A percentile compares a stretch with the other conserved stretches of the same genome.
These are phyloP conservation scores for Boletus reticuloceps DNA, from an alignment of 768 basidiomycete genomes.

Conservation along the genomic window DNA sequence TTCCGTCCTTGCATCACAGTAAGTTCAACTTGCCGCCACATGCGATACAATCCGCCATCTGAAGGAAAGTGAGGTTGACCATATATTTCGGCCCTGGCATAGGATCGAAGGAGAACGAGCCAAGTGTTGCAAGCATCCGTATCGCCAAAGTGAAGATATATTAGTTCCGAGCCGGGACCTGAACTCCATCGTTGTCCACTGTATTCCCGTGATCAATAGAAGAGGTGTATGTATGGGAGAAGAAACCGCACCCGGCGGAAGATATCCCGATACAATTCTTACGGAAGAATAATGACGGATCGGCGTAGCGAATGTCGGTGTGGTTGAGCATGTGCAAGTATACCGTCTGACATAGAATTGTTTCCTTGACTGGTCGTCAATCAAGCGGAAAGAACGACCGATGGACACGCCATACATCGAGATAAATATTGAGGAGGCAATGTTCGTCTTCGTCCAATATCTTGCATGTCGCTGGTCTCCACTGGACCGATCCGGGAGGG, in stretches of 20 bases:
- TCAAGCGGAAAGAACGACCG: neutral
- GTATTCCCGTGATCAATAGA: constrained; percentile 5
- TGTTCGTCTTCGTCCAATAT: constrained; percentile 64
- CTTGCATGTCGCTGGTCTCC: constrained; percentile 72
- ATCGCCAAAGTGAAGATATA: constrained; percentile 73
- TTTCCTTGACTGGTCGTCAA: constrained; percentile 48
- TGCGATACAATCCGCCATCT: constrained; percentile 78
- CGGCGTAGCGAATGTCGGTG: constrained; percentile 76
- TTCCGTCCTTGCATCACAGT: constrained; percentile 72
- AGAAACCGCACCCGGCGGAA: constrained; percentile 48
- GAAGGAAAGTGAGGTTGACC: constrained; percentile 52
- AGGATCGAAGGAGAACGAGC: constrained; percentile 78
- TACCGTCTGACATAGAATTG: constrained; percentile 69
- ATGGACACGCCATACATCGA: constrained; percentile 53
- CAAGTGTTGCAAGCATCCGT: constrained; percentile 67
- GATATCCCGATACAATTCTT: constrained; percentile 75
- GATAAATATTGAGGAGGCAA: constrained; percentile 69
- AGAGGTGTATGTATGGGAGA: neutral
- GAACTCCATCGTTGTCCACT: constrained; percentile 65
- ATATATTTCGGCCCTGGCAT: constrained; percentile 78
- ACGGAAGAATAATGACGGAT: constrained; percentile 73
- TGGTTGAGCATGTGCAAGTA: constrained; percentile 71
- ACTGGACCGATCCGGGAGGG: constrained; percentile 53
- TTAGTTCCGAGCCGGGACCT: constrained; percentile 50
- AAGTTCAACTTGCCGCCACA: constrained; percentile 83